Evolutionary conservation across 2,329 filamentous ascomycete genomes (phyloP).

Genomic region (Penicillium sp.): DNA sequence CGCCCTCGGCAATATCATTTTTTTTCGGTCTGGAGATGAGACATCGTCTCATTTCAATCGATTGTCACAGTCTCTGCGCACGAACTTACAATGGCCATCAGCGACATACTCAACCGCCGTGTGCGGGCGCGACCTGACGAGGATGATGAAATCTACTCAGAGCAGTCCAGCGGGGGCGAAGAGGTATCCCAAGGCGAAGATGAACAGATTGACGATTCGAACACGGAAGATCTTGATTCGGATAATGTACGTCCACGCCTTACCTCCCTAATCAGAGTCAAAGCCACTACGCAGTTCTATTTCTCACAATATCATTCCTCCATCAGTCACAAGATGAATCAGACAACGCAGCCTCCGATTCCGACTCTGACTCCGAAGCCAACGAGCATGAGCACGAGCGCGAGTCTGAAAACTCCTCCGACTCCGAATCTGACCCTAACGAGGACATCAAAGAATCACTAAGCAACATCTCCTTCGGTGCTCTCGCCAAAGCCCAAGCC

Average conservation of each 20-base stretch:
- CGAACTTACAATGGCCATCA: constrained; percentile 29
- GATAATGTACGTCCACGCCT: constrained; percentile 9
- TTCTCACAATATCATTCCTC: not conserved
- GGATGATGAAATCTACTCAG: constrained; percentile 37
- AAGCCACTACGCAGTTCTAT: not conserved
- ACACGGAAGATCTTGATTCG: constrained; percentile 14
- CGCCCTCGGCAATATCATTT: constrained; percentile 23
- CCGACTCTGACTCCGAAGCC: constrained; percentile 37
- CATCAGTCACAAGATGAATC: constrained; percentile 2
- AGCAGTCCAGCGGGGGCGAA: constrained; percentile 22
- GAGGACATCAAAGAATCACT: constrained; percentile 39
- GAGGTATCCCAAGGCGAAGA: constrained; percentile 13
- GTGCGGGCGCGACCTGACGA: constrained; percentile 37
- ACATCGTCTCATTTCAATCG: not conserved
- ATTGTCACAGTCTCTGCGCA: not conserved
- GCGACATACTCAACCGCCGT: constrained; percentile 37
- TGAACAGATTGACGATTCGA: constrained; percentile 10
- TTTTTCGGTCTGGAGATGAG: constrained; percentile 5
- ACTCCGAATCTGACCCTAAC: constrained; percentile 10
- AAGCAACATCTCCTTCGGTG: constrained; percentile 73
- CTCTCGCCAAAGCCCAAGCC: constrained; percentile 79
- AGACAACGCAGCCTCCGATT: constrained; percentile 25
- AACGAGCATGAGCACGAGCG: constrained; percentile 23
- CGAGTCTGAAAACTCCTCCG: too few species aligned
- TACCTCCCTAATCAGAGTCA: not conserved